Percentiles rank a stretch among this genome's conserved stretches.
phyloP scores from a whole-genome alignment of 352 stramenopile genomes.

The Globisporangium barbulae region DNA sequence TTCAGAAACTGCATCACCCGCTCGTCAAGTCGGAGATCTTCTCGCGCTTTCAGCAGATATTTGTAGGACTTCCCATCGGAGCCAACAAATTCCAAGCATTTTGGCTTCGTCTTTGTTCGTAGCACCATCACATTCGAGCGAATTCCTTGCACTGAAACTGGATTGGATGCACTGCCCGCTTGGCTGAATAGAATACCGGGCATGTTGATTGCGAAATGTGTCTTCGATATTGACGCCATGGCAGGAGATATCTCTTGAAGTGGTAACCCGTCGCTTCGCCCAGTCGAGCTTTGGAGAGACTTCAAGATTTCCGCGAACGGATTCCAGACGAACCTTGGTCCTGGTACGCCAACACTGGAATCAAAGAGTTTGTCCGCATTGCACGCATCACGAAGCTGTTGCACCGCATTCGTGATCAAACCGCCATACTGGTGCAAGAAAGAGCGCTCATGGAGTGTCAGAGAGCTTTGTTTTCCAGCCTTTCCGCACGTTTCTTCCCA shows the following conservation, averaged over 20 bases:
- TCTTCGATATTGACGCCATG: constrained; percentile 39
- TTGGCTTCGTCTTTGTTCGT: constrained; percentile 85
- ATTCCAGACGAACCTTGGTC: constrained; percentile 41
- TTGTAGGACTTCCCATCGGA: constrained; percentile 69
- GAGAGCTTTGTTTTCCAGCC: constrained; percentile 18
- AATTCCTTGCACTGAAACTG: constrained; percentile 38
- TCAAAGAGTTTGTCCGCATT: constrained; percentile 19
- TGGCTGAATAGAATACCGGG: constrained; percentile 33
- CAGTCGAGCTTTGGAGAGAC: constrained; percentile 32
- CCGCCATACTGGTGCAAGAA: constrained; percentile 66
- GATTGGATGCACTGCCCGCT: constrained; percentile 11
- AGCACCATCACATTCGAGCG: constrained; percentile 48
- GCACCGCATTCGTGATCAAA: constrained; percentile 42
- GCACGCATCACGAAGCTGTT: constrained; percentile 45
- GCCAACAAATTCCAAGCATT: constrained; percentile 75
- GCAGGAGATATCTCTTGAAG: constrained; percentile 74
- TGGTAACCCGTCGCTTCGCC: constrained; percentile 47
- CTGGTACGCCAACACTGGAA: constrained; percentile 9
- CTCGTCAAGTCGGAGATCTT: constrained; percentile 88
- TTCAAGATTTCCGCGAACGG: constrained; percentile 81
- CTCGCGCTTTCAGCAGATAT: constrained; percentile 84
- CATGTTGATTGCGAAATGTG: constrained; percentile 48
- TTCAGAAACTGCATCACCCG: constrained; percentile 89
- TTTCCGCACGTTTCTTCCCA: constrained; percentile 64
- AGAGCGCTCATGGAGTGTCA: constrained; percentile 69